Evolutionary conservation across 495 filamentous ascomycete genomes (phyloP), one percentile per base, ranked within the genome.

Genomic region (Xylaria curta): DNA sequence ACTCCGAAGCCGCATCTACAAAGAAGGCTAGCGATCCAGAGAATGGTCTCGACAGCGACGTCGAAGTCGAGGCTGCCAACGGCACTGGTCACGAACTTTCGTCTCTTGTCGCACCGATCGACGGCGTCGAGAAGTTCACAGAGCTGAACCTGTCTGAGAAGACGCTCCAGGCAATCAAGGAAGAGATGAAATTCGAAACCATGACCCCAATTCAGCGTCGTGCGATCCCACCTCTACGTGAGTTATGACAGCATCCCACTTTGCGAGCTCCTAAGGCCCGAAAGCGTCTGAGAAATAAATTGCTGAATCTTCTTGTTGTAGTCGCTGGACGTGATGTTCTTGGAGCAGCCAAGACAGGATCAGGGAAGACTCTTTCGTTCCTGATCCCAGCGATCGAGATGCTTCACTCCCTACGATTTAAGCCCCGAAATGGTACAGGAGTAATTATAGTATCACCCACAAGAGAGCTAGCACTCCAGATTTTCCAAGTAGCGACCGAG

Each of bases 131-230:
- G 61, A 77, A 78, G 47, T 99, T 99, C 78, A 80, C 88, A 21
- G 93, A 98, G 65, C 87, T 99, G 73, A 93, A 93, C 47, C 86
- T 99, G 7, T 96, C 93, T 2, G 89, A 91, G 51, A 94, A 91
- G 80, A 97, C 94, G 1, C 91, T 93, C 85, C 89, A 93, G 81
- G 95, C 92, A 13, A 95, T 99, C 70, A 73, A 74, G 31, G 85
- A 90, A 64, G 93, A 91, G 26, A 97, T 99, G 94, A 91, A 91
- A 6, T 98, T 98, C 79, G 90, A 92, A 76, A 93, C 87, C 21
- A 97, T 99, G 96, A 98, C 96, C 1, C 94, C 97, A 79, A 97
- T 99, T 72, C 96, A 99, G 79, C 88, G 90, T 70, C 87, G 92
- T 72, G 93, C 91, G 7, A 97, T 98, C 53, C 95, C 96, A 3